Evolutionary conservation across 192 early-diverging fungal genomes (phyloP), one percentile per base, ranked within the genome.

Genomic region (Pilaira anomala): DNA sequence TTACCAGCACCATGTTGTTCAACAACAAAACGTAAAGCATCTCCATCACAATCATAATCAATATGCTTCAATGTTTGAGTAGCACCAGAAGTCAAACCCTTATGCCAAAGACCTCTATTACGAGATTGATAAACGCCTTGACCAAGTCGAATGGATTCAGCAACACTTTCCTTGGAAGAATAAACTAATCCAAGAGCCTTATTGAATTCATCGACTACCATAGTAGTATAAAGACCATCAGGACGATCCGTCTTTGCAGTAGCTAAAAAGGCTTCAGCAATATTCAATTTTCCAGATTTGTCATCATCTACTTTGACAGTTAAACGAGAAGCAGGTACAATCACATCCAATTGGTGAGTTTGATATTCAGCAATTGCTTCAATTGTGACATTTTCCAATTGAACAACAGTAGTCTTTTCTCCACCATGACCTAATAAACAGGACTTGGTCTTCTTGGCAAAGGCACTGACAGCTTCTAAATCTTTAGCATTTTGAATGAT

Each of bases 61-160:
- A 98, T 77, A 28, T 80, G 81, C 30, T 89, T 66, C 55, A 99
- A 78, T 30, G 81, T 78, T 74, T 99, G 97, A n/a, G 89, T 91
- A 3, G 97, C 90, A 33, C 95, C 96, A 0, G 96, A 98, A 1
- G 97, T 93, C 42, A 85, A 78, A 9, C 97, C 97, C 76, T 99
- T 99, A 73, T 92, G 85, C 97, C 97, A 99, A 12, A 99, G 79
- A 19, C 94, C 94, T 45, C 93, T 82, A 13, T 66, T 75, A 48
- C 97, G 82, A 33, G 91, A 93, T 74, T 93, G 89, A 80, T 97
- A 99, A 11, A 97, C 93, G n/a, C 97, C 97, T 48, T 83, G 74
- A 4, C 86, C 81, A 0, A 85, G 85, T 24, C 78, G 78, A 49
- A 99, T 72, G 0, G 95, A 85, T 55, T 95, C 93, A 3, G 81